A percentile compares a stretch with the other conserved stretches of the same genome.
Evolutionary conservation across 306 rosid genomes (phyloP).

Genomic region (Acacia acuminata): DNA sequence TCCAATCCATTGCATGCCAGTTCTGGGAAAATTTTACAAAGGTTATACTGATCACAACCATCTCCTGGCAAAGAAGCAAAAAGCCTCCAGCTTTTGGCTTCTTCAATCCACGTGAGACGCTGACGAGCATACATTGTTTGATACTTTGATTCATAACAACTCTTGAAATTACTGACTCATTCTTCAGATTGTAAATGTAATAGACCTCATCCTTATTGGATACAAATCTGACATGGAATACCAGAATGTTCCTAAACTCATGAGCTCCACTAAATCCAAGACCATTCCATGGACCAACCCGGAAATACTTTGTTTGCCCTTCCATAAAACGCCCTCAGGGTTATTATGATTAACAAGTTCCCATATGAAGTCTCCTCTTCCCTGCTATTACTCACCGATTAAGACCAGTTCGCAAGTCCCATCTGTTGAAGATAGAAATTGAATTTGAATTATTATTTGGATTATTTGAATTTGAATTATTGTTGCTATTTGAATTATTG

Average conservation of each 20-base stretch:
- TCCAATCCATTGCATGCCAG: constrained; percentile 38
- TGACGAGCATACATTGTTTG: background rate
- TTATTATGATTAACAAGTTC: constrained; percentile 14
- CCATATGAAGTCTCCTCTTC: constrained; percentile 34
- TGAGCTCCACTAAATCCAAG: constrained; percentile 29
- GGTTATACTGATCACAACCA: constrained; percentile 32
- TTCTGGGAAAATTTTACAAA: constrained; percentile 32
- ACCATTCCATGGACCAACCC: constrained; percentile 46
- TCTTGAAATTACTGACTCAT: constrained; percentile 16
- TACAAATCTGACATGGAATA: background rate
- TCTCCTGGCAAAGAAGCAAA: constrained; percentile 33
- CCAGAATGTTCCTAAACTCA: background rate
- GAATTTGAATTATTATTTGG: no score
- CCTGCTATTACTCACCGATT: constrained; percentile 33
- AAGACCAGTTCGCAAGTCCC: constrained; percentile 37
- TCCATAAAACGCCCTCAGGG: constrained; percentile 33
- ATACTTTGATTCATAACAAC: constrained; percentile 13
- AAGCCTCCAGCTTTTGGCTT: constrained; percentile 29
- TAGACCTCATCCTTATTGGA: constrained; percentile 29
- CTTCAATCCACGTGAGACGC: constrained; percentile 30
- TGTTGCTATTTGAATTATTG: no score
- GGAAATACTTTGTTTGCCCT: constrained; percentile 6
- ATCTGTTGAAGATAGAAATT: no score
- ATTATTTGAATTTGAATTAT: no score
- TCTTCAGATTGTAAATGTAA: constrained; percentile 16